Base-by-base conservation (phyloP, 495 filamentous ascomycete species). In the Daldinia caldariorum region DNA sequence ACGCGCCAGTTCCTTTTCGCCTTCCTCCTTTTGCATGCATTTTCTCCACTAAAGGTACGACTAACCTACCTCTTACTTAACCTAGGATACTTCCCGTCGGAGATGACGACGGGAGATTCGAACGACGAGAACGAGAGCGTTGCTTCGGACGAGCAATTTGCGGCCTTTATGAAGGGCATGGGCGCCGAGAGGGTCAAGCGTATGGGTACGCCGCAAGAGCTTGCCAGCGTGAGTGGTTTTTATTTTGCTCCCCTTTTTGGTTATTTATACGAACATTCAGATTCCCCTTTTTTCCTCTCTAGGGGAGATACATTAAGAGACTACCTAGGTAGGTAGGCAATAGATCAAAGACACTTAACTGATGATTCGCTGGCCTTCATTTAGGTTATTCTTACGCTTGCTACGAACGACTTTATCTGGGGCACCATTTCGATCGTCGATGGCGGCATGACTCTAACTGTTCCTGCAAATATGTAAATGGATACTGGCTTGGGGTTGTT, bases 21-120 rank as follows among this genome's bases (percentile, higher is more conserved):
- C n/a, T n/a, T n/a, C n/a, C n/a, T n/a, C n/a, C n/a, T n/a, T n/a
- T n/a, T n/a, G n/a, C n/a, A n/a, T n/a, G n/a, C n/a, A n/a, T n/a
- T n/a, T n/a, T n/a, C n/a, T n/a, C n/a, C n/a, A n/a, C 7, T 18
- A 1, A 41, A 18, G 7, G 4, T 35, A 34, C 0, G 10, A 58
- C 18, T 20, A 4, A 59, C n/a, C n/a, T n/a, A n/a, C n/a, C n/a
- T n/a, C n/a, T n/a, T n/a, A n/a, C n/a, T n/a, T n/a, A n/a, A n/a
- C n/a, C 26, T 12, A 76, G 74, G 74, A 14, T 76, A 74, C 35
- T 82, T 95, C 74, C 92, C 92, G 13, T 92, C 90, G 69, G 92
- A 86, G 51, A 85, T 91, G 88, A 90, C 89, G 49, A 81, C 85
- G n/a, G 79, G 80, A 6, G 77, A 77, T 50, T 76, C 74, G 0